These are phyloP conservation scores for Aspergillus saccharolyticus DNA, from an alignment of 495 filamentous ascomycete species.

Conservation along the genomic window DNA sequence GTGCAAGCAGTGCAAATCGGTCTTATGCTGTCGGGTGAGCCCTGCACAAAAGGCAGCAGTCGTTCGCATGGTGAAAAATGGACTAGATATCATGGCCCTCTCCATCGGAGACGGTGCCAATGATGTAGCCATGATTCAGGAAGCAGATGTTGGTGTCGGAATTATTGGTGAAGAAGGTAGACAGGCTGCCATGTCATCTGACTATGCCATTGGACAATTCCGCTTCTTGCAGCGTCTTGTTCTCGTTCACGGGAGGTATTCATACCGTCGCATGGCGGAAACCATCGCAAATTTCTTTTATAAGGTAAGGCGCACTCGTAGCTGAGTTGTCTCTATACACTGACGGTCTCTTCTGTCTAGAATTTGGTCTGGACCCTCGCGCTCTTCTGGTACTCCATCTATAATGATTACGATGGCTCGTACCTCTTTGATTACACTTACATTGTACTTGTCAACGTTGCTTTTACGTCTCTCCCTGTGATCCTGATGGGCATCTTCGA, in stretches of 20 bases:
- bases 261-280: conserved; percentile 87
- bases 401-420: conserved; percentile 89
- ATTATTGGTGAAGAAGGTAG: conserved; percentile 97
- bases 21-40: conserved; percentile 96
- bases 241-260: conserved; percentile 95
- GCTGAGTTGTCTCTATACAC: conserved; percentile 2
- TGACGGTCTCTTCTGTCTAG: conserved; percentile 32
- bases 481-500: conserved; percentile 97
- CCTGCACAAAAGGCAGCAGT: conserved; percentile 98
- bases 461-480: conserved; percentile 93
- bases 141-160: conserved; percentile 96
- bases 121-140: conserved; percentile 99
- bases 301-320: conserved; percentile 53
- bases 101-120: conserved; percentile 97
- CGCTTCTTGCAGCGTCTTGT: conserved; percentile 86
- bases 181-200: conserved; percentile 97
- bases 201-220: conserved; percentile 98
- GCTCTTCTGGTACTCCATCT: conserved; percentile 97
- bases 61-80: conserved; percentile 88
- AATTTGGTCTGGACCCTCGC: conserved; percentile 98
- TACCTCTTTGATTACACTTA: conserved; percentile 98
- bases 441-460: conserved; percentile 91
- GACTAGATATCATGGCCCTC: conserved; percentile 94
- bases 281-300: conserved; percentile 99
- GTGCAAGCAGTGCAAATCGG: conserved; percentile 96